Conservation (phyloP, 2,329 filamentous ascomycete species). For the Claviceps capensis region DNA sequence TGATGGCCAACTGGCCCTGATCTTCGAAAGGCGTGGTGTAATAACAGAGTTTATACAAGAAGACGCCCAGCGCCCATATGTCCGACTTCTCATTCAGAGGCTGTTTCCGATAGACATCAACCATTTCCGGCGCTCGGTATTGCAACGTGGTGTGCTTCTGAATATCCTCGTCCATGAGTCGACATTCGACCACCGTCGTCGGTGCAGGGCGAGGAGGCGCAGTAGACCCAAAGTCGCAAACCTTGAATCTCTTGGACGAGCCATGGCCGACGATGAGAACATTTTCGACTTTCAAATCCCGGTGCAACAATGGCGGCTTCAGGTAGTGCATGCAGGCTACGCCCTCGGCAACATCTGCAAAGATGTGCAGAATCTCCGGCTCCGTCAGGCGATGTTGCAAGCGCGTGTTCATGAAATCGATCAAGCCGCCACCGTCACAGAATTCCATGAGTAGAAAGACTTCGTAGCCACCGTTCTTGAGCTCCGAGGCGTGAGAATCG, state of each 20-base stretch:
- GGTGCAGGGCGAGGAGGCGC: slow-evolving; percentile 75
- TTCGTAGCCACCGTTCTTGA: slow-evolving; percentile 88
- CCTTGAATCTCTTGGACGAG: slow-evolving; percentile 68
- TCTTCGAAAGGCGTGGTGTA: slow-evolving; percentile 99
- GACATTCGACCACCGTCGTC: slow-evolving; percentile 74
- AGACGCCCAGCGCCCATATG: slow-evolving; percentile 90
- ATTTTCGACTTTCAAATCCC: slow-evolving; percentile 96
- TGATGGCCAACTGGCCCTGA: slow-evolving; percentile 89
- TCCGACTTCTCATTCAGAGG: slow-evolving; percentile 98
- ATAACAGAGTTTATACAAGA: slow-evolving; percentile 96
- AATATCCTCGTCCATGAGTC: slow-evolving; percentile 89
- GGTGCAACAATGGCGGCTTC: slow-evolving; percentile 80
- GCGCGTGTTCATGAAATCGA: slow-evolving; percentile 99
- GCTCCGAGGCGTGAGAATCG: slow-evolving; percentile 91
- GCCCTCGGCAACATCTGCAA: slow-evolving; percentile 88
- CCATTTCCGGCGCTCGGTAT: slow-evolving; percentile 96
- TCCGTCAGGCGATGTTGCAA: slow-evolving; percentile 93
- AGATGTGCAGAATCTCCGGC: slow-evolving; percentile 94
- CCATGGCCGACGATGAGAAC: slow-evolving; percentile 68
- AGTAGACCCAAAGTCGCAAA: slow-evolving; percentile 95
- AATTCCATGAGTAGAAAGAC: slow-evolving; percentile 98
- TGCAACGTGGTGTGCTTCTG: slow-evolving; percentile 95
- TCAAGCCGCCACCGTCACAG: slow-evolving; percentile 85
- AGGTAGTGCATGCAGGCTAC: slow-evolving; percentile 99
- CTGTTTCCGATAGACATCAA: slow-evolving; percentile 92